Base-by-base conservation (phyloP, 495 filamentous ascomycete species). In the Aspergillus ostianus region DNA sequence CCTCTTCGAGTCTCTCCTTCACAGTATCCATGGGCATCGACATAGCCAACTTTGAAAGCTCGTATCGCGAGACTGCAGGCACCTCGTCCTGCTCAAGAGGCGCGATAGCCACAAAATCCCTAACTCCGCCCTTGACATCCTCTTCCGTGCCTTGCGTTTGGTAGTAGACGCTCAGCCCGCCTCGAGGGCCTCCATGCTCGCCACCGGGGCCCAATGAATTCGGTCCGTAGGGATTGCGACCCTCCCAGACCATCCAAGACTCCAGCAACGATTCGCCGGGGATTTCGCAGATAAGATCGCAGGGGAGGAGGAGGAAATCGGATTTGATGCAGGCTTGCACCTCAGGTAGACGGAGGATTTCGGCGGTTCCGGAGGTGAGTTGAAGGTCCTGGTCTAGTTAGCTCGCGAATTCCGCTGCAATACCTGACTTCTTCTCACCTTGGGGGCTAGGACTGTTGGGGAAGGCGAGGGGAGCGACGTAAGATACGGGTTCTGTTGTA, bases 251-350 rank as follows among this genome's bases (percentile, higher is more conserved):
- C 90, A 97, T 91, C 95, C 95, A 99, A 64, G 93, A 82, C 67
- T 97, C 90, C 3, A 93, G 73, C 10, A 97, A 76, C 47, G 85
- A 82, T 66, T 91, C 87, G 12, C 91, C 91, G 12, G 88, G 89
- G 6, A 98, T 77, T 67, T 97, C 93, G 76, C 90, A 97, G 19
- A 99, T 83, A 0, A 99, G 80, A 72, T 99, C 95, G 68, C 94
- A 99, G 2, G 93, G 93, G 20, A 99, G 75, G 4, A 98, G 87
- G 8, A 96, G 72, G 70, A 98, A 97, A 70, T 99, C 91, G 5
- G 85, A 84, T 26, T 81, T 91, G 57, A 99, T 87, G 46, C 80
- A 78, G 9, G 74, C 73, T 69, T 87, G 84, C 49, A 93, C 82
- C 67, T 91, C 87, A 0, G 88, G 86, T 13, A 92, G 79, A 5